Evolutionary conservation across 352 stramenopile species (phyloP).

Genomic region (Phytophthora aleatoria): DNA sequence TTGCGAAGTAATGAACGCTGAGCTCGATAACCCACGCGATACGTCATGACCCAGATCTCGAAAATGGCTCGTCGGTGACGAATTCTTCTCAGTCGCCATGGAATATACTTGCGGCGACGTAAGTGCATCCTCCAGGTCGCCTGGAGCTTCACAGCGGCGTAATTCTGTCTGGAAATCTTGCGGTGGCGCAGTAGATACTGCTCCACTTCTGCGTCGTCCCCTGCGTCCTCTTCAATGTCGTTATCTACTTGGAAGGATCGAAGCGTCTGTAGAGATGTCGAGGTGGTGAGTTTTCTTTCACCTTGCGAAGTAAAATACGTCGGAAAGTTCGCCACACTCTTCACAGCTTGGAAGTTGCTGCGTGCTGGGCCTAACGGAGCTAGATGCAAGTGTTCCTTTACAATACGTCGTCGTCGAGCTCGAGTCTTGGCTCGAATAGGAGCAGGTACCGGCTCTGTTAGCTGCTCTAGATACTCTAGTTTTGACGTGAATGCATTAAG

Average conservation of each 20-base stretch:
- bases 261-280: slow-evolving; percentile 25
- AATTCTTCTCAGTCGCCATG: slow-evolving; percentile 48
- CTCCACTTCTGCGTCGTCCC: slow-evolving; percentile 34
- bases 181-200: slow-evolving; percentile 22
- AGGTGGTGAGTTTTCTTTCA: slow-evolving; percentile 11
- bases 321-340: slow-evolving; percentile 13
- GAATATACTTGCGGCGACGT: slow-evolving; percentile 41
- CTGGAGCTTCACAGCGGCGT: slow-evolving; percentile 50
- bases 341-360: slow-evolving; percentile 16
- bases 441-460: background rate
- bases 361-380: slow-evolving; percentile 10
- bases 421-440: slow-evolving; percentile 17
- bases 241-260: background rate
- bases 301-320: slow-evolving; percentile 1
- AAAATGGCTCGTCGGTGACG: slow-evolving; percentile 41
- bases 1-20: slow-evolving; percentile 39
- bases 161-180: slow-evolving; percentile 24
- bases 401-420: slow-evolving; percentile 22
- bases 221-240: slow-evolving; percentile 24
- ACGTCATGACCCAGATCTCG: slow-evolving; percentile 53
- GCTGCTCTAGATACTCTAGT: slow-evolving; percentile 41
- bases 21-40: slow-evolving; percentile 43
- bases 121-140: slow-evolving; percentile 60
- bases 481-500: slow-evolving; percentile 40
- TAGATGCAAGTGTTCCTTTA: slow-evolving; percentile 24